phyloP scores from a whole-genome alignment of 2,329 filamentous ascomycete genomes.

The Apiospora hydei region DNA sequence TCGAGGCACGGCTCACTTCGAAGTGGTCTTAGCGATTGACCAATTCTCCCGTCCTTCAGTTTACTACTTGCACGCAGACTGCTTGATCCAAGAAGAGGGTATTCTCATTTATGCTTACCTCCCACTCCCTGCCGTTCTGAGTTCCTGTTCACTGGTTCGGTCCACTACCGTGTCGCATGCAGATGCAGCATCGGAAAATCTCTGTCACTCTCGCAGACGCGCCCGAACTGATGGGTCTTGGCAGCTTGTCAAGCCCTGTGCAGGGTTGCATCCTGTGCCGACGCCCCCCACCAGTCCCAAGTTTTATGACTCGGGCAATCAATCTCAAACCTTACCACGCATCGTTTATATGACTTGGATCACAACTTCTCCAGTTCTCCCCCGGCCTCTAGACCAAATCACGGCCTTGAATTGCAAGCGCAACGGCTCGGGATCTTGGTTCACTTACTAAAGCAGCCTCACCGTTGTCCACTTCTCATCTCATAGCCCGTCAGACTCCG shows the following conservation, averaged over 20 bases:
- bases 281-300: background rate
- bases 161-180: background rate
- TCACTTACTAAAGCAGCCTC: background rate
- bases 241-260: background rate
- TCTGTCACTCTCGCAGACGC: background rate
- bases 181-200: conserved; percentile 1
- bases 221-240: background rate
- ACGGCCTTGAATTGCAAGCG: background rate
- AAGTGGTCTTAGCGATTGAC: too few species aligned
- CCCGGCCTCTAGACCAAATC: background rate
- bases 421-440: background rate
- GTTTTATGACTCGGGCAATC: conserved; percentile 6
- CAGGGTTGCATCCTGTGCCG: background rate
- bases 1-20: background rate
- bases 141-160: background rate
- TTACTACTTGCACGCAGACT: too few species aligned
- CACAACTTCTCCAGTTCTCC: background rate
- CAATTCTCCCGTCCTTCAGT: too few species aligned
- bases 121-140: background rate
- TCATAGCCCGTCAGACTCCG: background rate
- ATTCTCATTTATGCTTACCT: too few species aligned
- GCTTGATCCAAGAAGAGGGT: too few species aligned
- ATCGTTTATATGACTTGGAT: conserved; percentile 11
- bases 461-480: background rate
- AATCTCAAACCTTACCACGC: conserved; percentile 4